Evolutionary conservation across 1,139 yeast species (phyloP).

Genomic region (Yamadazyma blattariae): DNA sequence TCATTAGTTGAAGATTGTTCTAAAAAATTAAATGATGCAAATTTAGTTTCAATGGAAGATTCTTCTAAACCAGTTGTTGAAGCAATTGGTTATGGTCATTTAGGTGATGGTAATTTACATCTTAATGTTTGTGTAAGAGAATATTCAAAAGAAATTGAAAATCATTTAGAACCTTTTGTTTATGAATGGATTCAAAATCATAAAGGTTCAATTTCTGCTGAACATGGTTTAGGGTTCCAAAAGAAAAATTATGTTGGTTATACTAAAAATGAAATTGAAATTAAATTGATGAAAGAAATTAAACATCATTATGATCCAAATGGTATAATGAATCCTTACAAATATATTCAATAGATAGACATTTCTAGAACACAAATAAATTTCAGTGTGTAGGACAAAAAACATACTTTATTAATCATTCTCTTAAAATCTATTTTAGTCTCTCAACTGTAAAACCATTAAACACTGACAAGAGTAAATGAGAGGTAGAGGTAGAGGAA

Average conservation of each 20-base stretch:
- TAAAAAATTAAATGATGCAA: constrained; percentile 52
- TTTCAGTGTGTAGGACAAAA: too few relatives aligned
- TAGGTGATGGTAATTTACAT: constrained; percentile 95
- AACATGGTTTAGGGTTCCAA: constrained; percentile 96
- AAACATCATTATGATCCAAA: constrained; percentile 87
- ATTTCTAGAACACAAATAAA: not conserved
- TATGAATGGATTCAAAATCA: constrained; percentile 79
- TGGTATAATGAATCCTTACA: constrained; percentile 88
- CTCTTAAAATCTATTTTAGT: too few relatives aligned
- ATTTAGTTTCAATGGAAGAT: constrained; percentile 64
- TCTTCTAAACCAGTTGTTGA: constrained; percentile 71
- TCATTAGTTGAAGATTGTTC: constrained; percentile 75
- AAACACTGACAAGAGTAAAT: too few relatives aligned
- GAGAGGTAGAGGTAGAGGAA: too few relatives aligned
- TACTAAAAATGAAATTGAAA: constrained; percentile 69
- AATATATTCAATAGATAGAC: constrained; percentile 50
- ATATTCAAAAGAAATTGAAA: constrained; percentile 74
- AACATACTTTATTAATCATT: too few relatives aligned
- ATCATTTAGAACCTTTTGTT: constrained; percentile 83
- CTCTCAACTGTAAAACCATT: too few relatives aligned
- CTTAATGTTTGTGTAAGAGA: constrained; percentile 87
- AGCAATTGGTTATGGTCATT: constrained; percentile 93
- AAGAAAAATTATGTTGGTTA: constrained; percentile 86
- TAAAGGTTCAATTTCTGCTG: constrained; percentile 91
- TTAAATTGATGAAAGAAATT: constrained; percentile 69